These are phyloP conservation scores for Moesziomyces parantarcticus DNA, from an alignment of 1,284 basidiomycete species.

Conservation along the genomic window DNA sequence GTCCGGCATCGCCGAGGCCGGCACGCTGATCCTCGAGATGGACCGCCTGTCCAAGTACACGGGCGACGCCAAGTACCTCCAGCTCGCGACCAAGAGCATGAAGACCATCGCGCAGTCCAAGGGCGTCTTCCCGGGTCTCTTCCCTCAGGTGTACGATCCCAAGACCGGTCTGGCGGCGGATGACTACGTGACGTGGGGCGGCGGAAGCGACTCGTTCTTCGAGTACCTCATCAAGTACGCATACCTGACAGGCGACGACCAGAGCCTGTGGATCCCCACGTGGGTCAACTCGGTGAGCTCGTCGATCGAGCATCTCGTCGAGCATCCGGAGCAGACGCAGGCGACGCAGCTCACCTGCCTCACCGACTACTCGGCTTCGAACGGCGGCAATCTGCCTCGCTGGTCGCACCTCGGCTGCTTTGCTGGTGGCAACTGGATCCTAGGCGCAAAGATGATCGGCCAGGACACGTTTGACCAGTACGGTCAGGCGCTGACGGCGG, in stretches of 20 bases:
- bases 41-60: constrained; percentile 54
- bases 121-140: constrained; percentile 49
- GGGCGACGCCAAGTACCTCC: constrained; percentile 46
- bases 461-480: constrained; percentile 36
- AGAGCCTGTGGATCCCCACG: constrained; percentile 42
- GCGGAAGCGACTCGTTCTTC: constrained; percentile 60
- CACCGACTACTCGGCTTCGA: constrained; percentile 42
- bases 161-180: constrained; percentile 13
- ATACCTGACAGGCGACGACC: constrained; percentile 45
- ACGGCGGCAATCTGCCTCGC: constrained; percentile 46
- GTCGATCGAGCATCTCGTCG: constrained; percentile 49
- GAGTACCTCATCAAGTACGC: constrained; percentile 62
- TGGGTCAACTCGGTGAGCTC: constrained; percentile 53
- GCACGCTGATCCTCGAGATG: constrained; percentile 60
- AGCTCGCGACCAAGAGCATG: constrained; percentile 49
- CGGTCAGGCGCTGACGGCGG: constrained; percentile 47
- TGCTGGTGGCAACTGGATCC: constrained; percentile 57
- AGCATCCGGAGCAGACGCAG: constrained; percentile 36
- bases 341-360: constrained; percentile 40
- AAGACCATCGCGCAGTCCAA: constrained; percentile 45
- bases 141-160: constrained; percentile 36
- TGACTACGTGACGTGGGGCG: constrained; percentile 61
- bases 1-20: constrained; percentile 54
- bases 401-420: constrained; percentile 61
- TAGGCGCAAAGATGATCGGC: constrained; percentile 55